These are phyloP conservation scores for Buddleja alternifolia DNA, from an alignment of 257 asterid genomes.

Conservation along the genomic window DNA sequence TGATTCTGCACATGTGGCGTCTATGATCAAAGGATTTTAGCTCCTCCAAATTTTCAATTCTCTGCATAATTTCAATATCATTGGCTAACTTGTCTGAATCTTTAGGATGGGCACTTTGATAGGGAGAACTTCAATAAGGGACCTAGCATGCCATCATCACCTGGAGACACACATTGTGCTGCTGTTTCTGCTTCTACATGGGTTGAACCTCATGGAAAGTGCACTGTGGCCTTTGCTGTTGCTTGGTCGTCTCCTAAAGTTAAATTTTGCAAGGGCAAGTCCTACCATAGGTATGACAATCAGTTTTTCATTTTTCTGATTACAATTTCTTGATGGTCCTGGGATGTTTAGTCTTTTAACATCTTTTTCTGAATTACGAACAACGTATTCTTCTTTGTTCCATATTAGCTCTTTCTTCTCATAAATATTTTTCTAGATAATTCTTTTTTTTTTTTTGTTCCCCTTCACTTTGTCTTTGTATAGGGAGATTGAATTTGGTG, in stretches of 20 bases:
- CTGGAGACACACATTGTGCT: conserved; percentile 92
- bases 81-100: conserved; percentile 25
- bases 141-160: conserved; percentile 83
- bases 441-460: background rate
- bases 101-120: conserved; percentile 92
- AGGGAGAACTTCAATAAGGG: conserved; percentile 75
- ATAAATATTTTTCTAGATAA: conserved; percentile 1
- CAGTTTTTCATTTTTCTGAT: conserved; percentile 11
- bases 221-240: conserved; percentile 87
- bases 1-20: background rate
- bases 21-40: background rate
- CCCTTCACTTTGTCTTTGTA: background rate
- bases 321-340: background rate
- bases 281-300: conserved; percentile 70
- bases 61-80: conserved; percentile 1
- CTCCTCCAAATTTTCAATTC: background rate
- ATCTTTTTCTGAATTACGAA: background rate
- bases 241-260: conserved; percentile 98
- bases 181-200: conserved; percentile 97
- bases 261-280: conserved; percentile 89
- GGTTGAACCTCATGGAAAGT: conserved; percentile 98
- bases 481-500: background rate
- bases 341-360: background rate
- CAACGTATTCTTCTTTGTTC: no score
- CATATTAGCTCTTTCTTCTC: background rate